phyloP scores from a whole-genome alignment of 257 asterid genomes.

The Solanum commersonii region DNA sequence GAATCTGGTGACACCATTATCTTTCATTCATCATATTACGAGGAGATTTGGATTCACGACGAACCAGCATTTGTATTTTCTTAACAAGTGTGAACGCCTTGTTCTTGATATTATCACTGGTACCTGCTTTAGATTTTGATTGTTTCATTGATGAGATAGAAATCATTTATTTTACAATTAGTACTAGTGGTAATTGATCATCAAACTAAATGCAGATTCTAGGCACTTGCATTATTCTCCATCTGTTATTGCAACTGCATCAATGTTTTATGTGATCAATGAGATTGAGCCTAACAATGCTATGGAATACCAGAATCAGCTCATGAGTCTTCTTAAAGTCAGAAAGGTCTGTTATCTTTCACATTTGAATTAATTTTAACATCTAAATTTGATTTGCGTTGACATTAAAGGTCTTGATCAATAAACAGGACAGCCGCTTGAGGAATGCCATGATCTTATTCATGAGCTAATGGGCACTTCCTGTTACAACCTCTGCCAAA shows the following conservation, averaged over 20 bases:
- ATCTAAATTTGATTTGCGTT: background rate
- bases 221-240: conserved; percentile 39
- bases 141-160: background rate
- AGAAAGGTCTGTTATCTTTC: conserved; percentile 19
- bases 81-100: conserved; percentile 45
- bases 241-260: conserved; percentile 41
- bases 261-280: conserved; percentile 16
- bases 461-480: too few species aligned
- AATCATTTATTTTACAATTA: background rate
- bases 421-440: too few species aligned
- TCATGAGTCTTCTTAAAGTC: conserved; percentile 16
- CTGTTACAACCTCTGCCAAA: too few species aligned
- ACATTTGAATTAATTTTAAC: background rate
- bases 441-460: too few species aligned
- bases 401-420: background rate
- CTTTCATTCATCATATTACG: conserved; percentile 67
- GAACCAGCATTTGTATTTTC: conserved; percentile 48
- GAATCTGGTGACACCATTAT: conserved; percentile 75
- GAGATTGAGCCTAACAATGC: conserved; percentile 19
- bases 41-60: conserved; percentile 54
- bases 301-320: conserved; percentile 14
- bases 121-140: background rate
- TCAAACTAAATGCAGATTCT: conserved; percentile 33
- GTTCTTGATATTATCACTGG: conserved; percentile 57
- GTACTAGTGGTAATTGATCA: background rate